Conservation (phyloP, 805 yeast genomes). For the Suhomyces kilbournensis region DNA sequence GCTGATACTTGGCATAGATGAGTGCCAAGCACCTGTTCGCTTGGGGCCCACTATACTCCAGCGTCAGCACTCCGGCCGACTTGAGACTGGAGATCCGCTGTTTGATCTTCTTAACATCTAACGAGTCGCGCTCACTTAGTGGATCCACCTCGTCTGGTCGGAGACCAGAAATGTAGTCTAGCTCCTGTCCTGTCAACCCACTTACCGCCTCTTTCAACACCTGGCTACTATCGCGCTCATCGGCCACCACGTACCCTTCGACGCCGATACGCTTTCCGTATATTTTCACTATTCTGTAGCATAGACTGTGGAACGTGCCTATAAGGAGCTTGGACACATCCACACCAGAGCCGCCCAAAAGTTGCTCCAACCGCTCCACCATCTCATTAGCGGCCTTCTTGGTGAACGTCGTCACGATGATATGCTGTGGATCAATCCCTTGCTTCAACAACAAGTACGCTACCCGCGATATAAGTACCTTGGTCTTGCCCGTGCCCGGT, state of each 20-base stretch:
- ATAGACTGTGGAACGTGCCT: constrained; percentile 90
- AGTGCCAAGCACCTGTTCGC: constrained; percentile 17
- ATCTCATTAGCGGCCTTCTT: constrained; percentile 89
- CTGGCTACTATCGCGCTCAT: constrained; percentile 56
- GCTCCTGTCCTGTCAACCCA: constrained; percentile 17
- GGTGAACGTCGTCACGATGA: constrained; percentile 90
- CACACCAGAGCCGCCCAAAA: constrained; percentile 35
- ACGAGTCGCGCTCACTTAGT: constrained; percentile 22
- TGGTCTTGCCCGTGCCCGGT: constrained; percentile 76
- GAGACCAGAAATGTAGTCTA: constrained; percentile 12
- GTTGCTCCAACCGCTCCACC: constrained; percentile 51
- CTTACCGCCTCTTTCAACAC: constrained; percentile 43
- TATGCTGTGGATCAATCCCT: constrained; percentile 53
- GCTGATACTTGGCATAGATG: constrained; percentile 55
- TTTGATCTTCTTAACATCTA: constrained; percentile 40
- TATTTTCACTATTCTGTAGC: constrained; percentile 54
- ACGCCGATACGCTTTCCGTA: constrained; percentile 54
- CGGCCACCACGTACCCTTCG: constrained; percentile 52
- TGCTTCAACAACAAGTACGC: constrained; percentile 59
- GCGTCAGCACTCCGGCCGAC: constrained; percentile 47
- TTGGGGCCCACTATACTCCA: constrained; percentile 27
- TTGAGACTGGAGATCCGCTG: constrained; percentile 55
- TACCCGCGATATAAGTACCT: constrained; percentile 75
- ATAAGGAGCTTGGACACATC: constrained; percentile 50
- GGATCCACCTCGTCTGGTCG: constrained; percentile 12